A percentile compares a stretch with the other conserved stretches of the same genome.
These are phyloP conservation scores for Globisporangium spiculum DNA, from an alignment of 352 stramenopile genomes.

Conservation along the genomic window DNA sequence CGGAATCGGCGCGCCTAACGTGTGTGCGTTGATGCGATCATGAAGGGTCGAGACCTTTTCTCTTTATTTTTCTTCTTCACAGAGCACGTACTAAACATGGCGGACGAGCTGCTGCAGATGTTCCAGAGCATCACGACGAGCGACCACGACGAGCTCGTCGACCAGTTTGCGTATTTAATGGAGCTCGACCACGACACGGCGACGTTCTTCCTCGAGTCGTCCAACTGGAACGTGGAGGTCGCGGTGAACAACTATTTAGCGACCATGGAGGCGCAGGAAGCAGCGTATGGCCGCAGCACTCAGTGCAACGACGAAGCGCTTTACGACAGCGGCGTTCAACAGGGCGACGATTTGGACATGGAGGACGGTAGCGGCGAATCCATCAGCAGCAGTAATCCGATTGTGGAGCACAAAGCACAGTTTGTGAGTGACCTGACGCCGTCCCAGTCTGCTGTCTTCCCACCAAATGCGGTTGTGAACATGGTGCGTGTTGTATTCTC, in stretches of 20 bases:
- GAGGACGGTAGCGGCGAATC: conserved; percentile 26
- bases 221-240: conserved; percentile 88
- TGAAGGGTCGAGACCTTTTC: background rate
- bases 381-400: conserved; percentile 14
- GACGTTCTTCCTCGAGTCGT: conserved; percentile 85
- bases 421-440: conserved; percentile 70
- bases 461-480: conserved; percentile 40
- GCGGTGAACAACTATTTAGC: conserved; percentile 80
- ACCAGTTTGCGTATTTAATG: conserved; percentile 79
- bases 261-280: conserved; percentile 49
- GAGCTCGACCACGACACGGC: conserved; percentile 66
- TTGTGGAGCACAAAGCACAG: conserved; percentile 41
- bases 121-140: conserved; percentile 87
- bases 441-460: conserved; percentile 54
- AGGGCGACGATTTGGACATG: conserved; percentile 54
- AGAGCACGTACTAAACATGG: conserved; percentile 28
- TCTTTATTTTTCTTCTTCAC: background rate
- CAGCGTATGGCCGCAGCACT: background rate
- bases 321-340: conserved; percentile 7
- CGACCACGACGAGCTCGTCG: conserved; percentile 81
- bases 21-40: background rate
- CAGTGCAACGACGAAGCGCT: conserved; percentile 5
- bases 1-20: background rate
- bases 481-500: conserved; percentile 40
- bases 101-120: conserved; percentile 82